These are phyloP conservation scores for Mimosa bimucronata DNA, from an alignment of 306 rosid genomes.

Conservation along the genomic window DNA sequence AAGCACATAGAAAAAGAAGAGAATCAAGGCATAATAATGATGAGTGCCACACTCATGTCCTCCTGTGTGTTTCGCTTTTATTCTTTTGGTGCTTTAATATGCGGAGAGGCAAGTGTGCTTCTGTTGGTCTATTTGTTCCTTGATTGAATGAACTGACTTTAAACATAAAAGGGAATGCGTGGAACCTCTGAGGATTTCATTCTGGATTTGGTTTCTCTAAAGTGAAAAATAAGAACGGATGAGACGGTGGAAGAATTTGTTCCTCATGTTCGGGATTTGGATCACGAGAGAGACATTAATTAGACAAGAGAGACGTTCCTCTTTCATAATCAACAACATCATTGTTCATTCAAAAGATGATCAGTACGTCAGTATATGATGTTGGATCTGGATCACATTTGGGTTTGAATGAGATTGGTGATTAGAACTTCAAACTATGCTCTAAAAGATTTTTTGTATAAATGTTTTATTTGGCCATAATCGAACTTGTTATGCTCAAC, in stretches of 20 bases:
- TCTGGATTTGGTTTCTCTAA: slow-evolving; percentile 21
- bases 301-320: background rate
- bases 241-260: background rate
- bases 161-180: slow-evolving; percentile 38
- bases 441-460: too few relatives aligned
- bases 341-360: too few relatives aligned
- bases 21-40: slow-evolving; percentile 44
- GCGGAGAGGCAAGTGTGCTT: slow-evolving; percentile 37
- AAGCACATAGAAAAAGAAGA: slow-evolving; percentile 32
- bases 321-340: background rate
- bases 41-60: slow-evolving; percentile 25
- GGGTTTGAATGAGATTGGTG: background rate
- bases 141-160: slow-evolving; percentile 35
- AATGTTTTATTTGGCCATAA: too few relatives aligned
- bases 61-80: slow-evolving; percentile 36
- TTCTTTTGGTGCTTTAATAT: slow-evolving; percentile 40
- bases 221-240: slow-evolving; percentile 7
- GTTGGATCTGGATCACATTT: background rate
- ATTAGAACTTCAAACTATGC: background rate
- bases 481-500: too few relatives aligned
- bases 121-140: slow-evolving; percentile 48
- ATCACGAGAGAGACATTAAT: background rate
- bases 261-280: background rate
- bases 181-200: slow-evolving; percentile 36
- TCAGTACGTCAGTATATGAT: background rate